Conservation (phyloP, 495 filamentous ascomycete species). For the Neurospora intermedia region DNA sequence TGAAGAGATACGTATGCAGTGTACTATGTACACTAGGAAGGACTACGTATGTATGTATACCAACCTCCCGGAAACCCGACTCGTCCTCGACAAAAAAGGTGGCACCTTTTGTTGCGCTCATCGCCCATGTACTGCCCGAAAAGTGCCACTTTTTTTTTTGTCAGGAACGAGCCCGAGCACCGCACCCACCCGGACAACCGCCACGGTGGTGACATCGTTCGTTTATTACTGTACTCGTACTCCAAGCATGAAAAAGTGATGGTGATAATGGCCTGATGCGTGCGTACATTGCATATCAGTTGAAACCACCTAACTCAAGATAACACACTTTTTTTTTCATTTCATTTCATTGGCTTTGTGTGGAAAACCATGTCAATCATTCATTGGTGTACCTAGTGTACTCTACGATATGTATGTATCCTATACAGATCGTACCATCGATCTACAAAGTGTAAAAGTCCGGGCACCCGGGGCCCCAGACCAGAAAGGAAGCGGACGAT, state of each 20-base stretch:
- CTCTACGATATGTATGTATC: too few relatives aligned
- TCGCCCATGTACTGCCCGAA: too few relatives aligned
- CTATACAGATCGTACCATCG: too few relatives aligned
- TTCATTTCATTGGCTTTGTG: not conserved
- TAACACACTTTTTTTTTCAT: not conserved
- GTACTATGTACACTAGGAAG: not conserved
- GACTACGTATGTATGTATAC: not conserved
- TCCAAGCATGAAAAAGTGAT: not conserved
- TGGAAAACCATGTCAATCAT: too few relatives aligned
- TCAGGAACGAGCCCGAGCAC: too few relatives aligned
- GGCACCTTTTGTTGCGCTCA: too few relatives aligned
- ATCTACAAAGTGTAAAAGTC: not conserved
- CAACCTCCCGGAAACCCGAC: not conserved
- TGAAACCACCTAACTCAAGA: not conserved
- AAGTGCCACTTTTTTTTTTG: too few relatives aligned
- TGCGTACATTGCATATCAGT: not conserved
- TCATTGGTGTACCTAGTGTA: too few relatives aligned
- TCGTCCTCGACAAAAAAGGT: too few relatives aligned
- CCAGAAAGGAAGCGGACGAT: not conserved
- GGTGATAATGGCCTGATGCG: not conserved
- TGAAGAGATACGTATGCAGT: not conserved
- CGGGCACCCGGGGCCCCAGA: not conserved
- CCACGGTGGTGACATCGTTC: not conserved
- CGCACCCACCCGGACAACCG: not conserved
- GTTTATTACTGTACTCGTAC: not conserved